Base-by-base conservation (phyloP, 257 asterid genomes). In the Gentiana straminea region DNA sequence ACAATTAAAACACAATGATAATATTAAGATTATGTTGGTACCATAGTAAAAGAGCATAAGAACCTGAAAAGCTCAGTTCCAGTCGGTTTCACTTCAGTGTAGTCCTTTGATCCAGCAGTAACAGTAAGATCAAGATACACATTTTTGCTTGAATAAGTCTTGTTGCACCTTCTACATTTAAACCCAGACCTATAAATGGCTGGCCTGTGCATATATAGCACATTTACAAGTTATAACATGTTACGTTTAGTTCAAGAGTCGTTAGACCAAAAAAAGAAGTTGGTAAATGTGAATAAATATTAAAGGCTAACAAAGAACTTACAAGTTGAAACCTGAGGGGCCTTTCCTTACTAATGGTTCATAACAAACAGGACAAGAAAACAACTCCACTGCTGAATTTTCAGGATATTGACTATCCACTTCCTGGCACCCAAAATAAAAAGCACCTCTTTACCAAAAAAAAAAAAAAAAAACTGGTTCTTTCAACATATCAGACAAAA, bases 21-120 rank as follows among this genome's bases (percentile, higher is more conserved):
- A 15, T 15, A 15, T 15, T 15, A 15, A 15, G 24, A 15, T 15
- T 15, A 15, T 15, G 24, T 15, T 15, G 24, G 39, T 49, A 4
- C 8, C 3, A 61, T 4, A 35, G 24, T 10, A 35, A 36, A 45
- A 33, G 57, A 34, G 49, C 11, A 35, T 1, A 13, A 57, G 15
- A 67, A 85, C 95, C 97, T 83, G 91, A 92, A 92, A 34, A 91
- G 82, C 78, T 91, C 98, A 49, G 98, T 88, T 67, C 98, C 59
- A 68, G 68, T 75, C 4, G 98, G 94, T 64, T 69, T 68, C 68
- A 72, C 78, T 80, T 88, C 98, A 57, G 52, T 80, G 77, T 92
- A 88, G 61, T 79, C 96, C 74, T 79, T 87, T 35, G 85, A 67
- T 64, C 90, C 98, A 44, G 94, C 79, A 64, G 94, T 88, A 65